Base-by-base conservation (phyloP, 805 yeast species). In the Candida dajiaensis region DNA sequence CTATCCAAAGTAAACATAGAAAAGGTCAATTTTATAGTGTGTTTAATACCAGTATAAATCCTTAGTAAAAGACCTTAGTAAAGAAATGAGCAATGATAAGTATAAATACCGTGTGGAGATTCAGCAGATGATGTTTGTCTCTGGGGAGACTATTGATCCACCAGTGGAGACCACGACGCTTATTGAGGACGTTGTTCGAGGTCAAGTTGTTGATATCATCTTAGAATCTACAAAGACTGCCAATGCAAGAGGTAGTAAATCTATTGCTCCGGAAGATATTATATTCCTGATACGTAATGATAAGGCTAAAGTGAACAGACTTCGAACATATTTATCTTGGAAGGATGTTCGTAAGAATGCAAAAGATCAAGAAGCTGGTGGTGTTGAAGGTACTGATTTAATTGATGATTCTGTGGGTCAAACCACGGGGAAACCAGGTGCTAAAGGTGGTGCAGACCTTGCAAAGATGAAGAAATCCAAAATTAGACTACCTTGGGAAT, bases 111-210 rank as follows among this genome's bases (percentile, higher is more conserved):
- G 95, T 47, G 78, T 86, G 35, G 99, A 94, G 69, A 94, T 94
- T 58, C 99, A 94, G 66, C 94, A 87, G 70, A 94, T 94, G 99
- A 94, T 94, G 99, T 94, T 94, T 71, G 99, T 94, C 46, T 77
- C 85, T 46, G 99, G 99, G 3, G 98, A 94, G 63, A 80, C 94
- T 0, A 87, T 86, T 55, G 99, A 94, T 58, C 95, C 98, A 2
- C 96, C 97, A 0, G 76, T 84, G 15, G 95, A 87, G 53, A 88
- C 97, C 0, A 86, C 97, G 0, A 81, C 92, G n/a, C 68, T 94
- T 44, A 89, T 92, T 38, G 99, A 94, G 62, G 98, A 94, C 61
- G 89, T 94, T 40, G 98, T 94, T 2, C 74, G 95, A 40, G 94
- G 94, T 1, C 99, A 94, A 64, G 98, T 94, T 33, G 83, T 90